Evolutionary conservation across 345 rosid genomes (phyloP), one percentile per base, ranked within the genome.

Genomic region (Brassica napus): DNA sequence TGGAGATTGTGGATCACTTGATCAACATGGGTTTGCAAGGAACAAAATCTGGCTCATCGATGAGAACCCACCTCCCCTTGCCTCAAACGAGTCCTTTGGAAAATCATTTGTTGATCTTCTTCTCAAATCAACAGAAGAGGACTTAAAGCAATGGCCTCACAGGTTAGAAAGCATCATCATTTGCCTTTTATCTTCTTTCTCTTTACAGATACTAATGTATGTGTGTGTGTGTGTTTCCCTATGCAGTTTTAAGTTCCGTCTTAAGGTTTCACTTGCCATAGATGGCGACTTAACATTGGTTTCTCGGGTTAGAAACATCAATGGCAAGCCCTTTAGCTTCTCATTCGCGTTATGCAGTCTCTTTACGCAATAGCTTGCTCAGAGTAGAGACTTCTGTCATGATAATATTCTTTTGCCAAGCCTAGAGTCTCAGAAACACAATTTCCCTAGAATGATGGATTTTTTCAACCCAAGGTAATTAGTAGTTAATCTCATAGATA

Each of bases 21-120:
- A 92, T 81, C 93, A 88, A 60, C 92, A 94, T 84, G 98, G 98
- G 23, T 91, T 94, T 86, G 97, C 97, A 3, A 86, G 94, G 83
- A 89, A 87, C 85, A 92, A 83, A 85, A 82, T 88, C 14, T 94
- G 97, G 97, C 77, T 78, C 3, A 68, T 92, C 18, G 97, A 94
- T 82, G 91, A 87, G 3, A 83, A 84, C 72, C 91, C 98, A 78
- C 95, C 97, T 60, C 92, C 91, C 23, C 78, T 90, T 60, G 69
- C 64, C 59, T 73, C 84, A 5, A 87, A 81, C 74, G 92, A 92
- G 82, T 83, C 88, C 65, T 11, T 44, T 2, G 89, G 85, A 4
- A 92, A 85, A 78, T 87, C 92, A 18, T 91, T 72, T 47, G 79
- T 91, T 58, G 95, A 94, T 81, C 87, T 94, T 18, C 78, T 94